Evolutionary conservation across 2,329 filamentous ascomycete species (phyloP), one percentile per base, ranked within the genome.

Genomic region (Dactylonectria estremocensis): DNA sequence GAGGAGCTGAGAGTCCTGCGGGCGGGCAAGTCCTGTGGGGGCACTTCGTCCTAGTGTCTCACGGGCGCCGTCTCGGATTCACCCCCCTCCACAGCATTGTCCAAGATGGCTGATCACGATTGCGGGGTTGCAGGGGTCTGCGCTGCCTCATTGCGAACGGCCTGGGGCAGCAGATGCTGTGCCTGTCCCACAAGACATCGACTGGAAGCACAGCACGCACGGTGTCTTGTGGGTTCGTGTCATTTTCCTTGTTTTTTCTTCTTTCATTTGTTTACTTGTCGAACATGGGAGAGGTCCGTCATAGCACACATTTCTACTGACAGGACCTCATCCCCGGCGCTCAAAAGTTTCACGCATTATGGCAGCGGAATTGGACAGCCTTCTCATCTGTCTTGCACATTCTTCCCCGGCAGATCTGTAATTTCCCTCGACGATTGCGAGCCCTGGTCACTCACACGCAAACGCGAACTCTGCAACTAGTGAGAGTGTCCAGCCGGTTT

Each of bases 311-410:
- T n/a, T 49, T 64, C 56, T 24, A 46, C 55, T 43, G 55, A 45
- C 28, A 55, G 49, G 67, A 40, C 60, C 46, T 56, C 50, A 45
- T 69, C 64, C 69, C 66, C 66, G 73, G 73, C 73, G 73, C 71
- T 72, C 59, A 75, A 75, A 75, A 75, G 73, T 75, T 72, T 63
- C 24, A 66, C 61, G 63, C 70, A 72, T 74, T 56, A 66, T 66
- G 60, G 69, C 68, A 66, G 58, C 64, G 73, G 71, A 73, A 71
- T 74, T 74, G 54, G 63, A 57, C 46, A 52, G 64, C 45, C 20
- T 63, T 49, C 43, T 50, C n/a, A 24, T 65, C 55, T 50, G 46
- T 16, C 22, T 28, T 22, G 20, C 46, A 49, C 22, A 28, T 67
- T 45, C 52, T 58, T 43, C 48, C 37, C 33, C 49, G 50, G 56